A percentile compares a stretch with the other conserved stretches of the same genome.
phyloP scores from a whole-genome alignment of 1,139 yeast genomes.

The Candida labiduridarum region DNA sequence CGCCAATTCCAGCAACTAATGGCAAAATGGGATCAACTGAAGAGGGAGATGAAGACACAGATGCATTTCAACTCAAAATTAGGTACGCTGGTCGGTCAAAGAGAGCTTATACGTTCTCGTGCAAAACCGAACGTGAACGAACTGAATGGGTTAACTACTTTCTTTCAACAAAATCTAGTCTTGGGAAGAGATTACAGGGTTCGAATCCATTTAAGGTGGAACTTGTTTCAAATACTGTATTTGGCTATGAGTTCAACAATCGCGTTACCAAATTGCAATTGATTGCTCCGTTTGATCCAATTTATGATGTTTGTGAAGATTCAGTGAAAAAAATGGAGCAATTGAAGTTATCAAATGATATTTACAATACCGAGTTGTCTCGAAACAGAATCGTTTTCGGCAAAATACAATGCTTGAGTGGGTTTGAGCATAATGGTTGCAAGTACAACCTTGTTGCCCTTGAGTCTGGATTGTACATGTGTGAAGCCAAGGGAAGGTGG shows the following conservation, averaged over 20 bases:
- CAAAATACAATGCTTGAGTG: slow-evolving; percentile 29
- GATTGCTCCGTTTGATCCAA: slow-evolving; percentile 63
- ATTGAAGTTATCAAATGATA: slow-evolving; percentile 31
- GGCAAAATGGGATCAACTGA: slow-evolving; percentile 6
- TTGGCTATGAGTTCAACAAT: slow-evolving; percentile 62
- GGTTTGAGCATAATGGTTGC: slow-evolving; percentile 29
- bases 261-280: slow-evolving; percentile 62
- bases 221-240: slow-evolving; percentile 59
- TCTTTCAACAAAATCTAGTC: slow-evolving; percentile 54
- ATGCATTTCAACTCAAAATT: slow-evolving; percentile 40
- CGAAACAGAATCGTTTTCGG: slow-evolving; percentile 30
- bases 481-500: slow-evolving; percentile 59
- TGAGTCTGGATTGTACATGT: slow-evolving; percentile 45
- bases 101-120: slow-evolving; percentile 55
- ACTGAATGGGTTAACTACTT: slow-evolving; percentile 62
- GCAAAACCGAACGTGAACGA: slow-evolving; percentile 57
- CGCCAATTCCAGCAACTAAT: slow-evolving; percentile 21
- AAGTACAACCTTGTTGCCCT: slow-evolving; percentile 38
- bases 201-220: slow-evolving; percentile 59
- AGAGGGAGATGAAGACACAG: slow-evolving; percentile 37
- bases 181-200: slow-evolving; percentile 45
- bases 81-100: slow-evolving; percentile 50
- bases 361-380: slow-evolving; percentile 26
- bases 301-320: slow-evolving; percentile 40
- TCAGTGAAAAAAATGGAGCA: slow-evolving; percentile 23